phyloP scores from a whole-genome alignment of 1,284 basidiomycete genomes.

The Kwoniella shivajii region DNA sequence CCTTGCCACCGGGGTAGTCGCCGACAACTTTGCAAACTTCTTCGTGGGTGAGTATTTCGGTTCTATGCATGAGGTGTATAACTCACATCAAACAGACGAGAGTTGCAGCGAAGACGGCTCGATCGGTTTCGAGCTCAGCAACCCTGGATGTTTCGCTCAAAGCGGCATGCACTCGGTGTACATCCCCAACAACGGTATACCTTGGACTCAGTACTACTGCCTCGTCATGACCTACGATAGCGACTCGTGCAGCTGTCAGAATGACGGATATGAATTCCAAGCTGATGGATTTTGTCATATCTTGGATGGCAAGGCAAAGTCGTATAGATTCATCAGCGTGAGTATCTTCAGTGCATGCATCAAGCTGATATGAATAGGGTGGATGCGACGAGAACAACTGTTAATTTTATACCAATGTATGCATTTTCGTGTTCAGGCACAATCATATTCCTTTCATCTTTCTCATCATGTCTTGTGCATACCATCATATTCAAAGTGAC shows the following conservation, averaged over 20 bases:
- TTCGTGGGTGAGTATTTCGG: constrained; percentile 1
- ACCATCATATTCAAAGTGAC: not conserved
- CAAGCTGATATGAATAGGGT: not conserved
- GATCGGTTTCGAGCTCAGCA: constrained; percentile 11
- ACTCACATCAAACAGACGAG: not conserved
- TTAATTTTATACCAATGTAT: not conserved
- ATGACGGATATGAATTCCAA: not conserved
- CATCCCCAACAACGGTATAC: constrained; percentile 8
- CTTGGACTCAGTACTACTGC: constrained; percentile 4
- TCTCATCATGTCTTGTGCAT: not conserved
- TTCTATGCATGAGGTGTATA: not conserved
- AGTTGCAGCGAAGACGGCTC: constrained; percentile 10
- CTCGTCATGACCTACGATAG: constrained; percentile 3
- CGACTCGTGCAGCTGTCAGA: constrained; percentile 3
- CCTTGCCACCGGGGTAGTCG: not conserved
- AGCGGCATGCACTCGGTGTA: constrained; percentile 5
- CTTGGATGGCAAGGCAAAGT: constrained; percentile 6
- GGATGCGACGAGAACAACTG: constrained; percentile 8
- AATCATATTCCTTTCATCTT: too few species aligned
- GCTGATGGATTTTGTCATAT: constrained; percentile 4
- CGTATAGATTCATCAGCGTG: constrained; percentile 8
- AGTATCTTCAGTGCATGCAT: not conserved
- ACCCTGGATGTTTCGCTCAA: constrained; percentile 11
- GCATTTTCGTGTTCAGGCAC: not conserved
- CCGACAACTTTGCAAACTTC: constrained; percentile 12